Base-by-base conservation (phyloP, 768 basidiomycete species). In the Sporobolomyces roseus region DNA sequence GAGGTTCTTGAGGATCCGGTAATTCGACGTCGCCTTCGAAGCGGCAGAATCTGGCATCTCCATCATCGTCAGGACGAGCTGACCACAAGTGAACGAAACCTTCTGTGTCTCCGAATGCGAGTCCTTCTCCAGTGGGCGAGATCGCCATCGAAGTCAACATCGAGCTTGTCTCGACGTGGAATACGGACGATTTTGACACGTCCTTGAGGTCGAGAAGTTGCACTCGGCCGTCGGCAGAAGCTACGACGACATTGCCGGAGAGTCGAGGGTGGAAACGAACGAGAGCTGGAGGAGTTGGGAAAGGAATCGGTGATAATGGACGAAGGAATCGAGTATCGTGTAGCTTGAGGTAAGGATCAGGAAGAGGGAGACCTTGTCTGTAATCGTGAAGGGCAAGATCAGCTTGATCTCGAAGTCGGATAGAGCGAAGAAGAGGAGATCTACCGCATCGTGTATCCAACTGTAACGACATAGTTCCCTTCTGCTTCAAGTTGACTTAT, bases 271-370 rank as follows among this genome's bases (percentile, higher is more conserved):
- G 82, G 32, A 88, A 77, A 54, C 88, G 86, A 70, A 93, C 87
- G 77, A 93, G 93, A 1, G 89, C 85, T 1, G 94, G 93, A 0
- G 89, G 88, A 16, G 87, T 84, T 8, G 91, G 85, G 78, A 96
- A 97, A 2, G 90, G 86, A 35, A 97, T 83, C 0, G 94, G 91
- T 4, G 91, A 84, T 3, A 97, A 82, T 1, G 91, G 83, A 46
- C 85, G 84, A 82, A 97, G 85, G 29, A 84, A 90, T 35, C 94
- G 87, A 35, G 91, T 75, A 78, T 99, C 94, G 74, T 88, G 96
- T 17, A 97, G 83, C 79, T 94, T 96, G 71, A 99, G 91, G 38
- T 93, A 82, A 4, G 92, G 90, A 77, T 97, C 94, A 0, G 90
- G 89, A 62, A 88, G 84, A 7, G 93, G 91, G 53, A 88, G 87